Percentiles rank a stretch among this genome's conserved stretches.
These are phyloP conservation scores for Meripilus lineatus DNA, from an alignment of 1,284 basidiomycete species.

Conservation along the genomic window DNA sequence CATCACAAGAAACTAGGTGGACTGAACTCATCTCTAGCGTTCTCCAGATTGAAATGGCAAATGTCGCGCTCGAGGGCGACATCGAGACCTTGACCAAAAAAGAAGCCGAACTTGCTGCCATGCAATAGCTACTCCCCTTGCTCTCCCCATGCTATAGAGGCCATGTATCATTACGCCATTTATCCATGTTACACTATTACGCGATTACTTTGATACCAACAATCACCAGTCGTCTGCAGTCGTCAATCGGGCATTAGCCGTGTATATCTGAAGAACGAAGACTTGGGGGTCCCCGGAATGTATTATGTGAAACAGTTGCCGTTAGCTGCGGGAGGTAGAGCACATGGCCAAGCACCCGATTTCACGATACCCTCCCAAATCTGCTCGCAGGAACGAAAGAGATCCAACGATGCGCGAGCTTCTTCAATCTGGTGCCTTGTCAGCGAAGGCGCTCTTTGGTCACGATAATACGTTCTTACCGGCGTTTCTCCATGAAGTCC, in stretches of 20 bases:
- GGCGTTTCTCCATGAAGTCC: constrained; percentile 45
- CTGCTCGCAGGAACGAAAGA: constrained; percentile 50
- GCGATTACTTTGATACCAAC: too few relatives aligned
- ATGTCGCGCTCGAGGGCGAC: constrained; percentile 76
- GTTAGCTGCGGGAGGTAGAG: constrained; percentile 30
- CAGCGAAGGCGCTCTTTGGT: too few relatives aligned
- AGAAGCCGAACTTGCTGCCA: constrained; percentile 53
- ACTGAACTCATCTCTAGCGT: constrained; percentile 84
- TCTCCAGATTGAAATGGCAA: constrained; percentile 91
- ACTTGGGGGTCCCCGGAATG: too few relatives aligned
- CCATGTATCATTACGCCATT: not conserved
- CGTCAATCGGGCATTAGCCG: too few relatives aligned
- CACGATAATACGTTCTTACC: too few relatives aligned
- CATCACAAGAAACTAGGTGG: constrained; percentile 81
- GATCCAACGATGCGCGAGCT: constrained; percentile 47
- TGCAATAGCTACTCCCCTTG: too few relatives aligned
- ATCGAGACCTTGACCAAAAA: constrained; percentile 51
- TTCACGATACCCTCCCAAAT: constrained; percentile 45
- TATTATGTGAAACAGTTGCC: constrained; percentile 28
- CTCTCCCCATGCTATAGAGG: too few relatives aligned
- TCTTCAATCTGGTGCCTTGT: constrained; percentile 50
- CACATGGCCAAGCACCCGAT: constrained; percentile 51
- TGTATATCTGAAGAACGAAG: too few relatives aligned
- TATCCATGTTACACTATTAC: constrained; percentile 4
- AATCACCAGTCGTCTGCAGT: too few relatives aligned